phyloP scores from a whole-genome alignment of 805 yeast species.

The Ogataea parapolymorpha region DNA sequence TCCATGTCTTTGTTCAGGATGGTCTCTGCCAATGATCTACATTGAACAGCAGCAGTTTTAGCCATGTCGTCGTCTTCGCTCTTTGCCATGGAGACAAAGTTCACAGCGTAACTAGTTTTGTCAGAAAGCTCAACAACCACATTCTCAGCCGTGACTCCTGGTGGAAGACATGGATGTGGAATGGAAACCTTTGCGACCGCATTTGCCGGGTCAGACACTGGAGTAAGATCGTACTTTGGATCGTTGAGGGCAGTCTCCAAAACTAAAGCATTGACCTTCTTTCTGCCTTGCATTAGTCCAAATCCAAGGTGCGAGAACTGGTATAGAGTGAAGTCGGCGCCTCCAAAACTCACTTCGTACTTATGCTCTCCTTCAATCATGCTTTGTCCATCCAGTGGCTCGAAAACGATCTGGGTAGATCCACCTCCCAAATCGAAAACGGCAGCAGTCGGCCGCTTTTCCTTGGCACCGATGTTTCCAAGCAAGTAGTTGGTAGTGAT shows the following conservation, averaged over 20 bases:
- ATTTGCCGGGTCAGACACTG: conserved; percentile 33
- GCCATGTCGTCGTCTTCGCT: conserved; percentile 28
- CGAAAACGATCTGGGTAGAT: conserved; percentile 96
- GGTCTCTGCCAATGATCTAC: conserved; percentile 79
- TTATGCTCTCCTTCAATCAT: conserved; percentile 85
- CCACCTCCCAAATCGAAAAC: conserved; percentile 99
- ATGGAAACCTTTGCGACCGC: conserved; percentile 45
- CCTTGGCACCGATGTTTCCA: conserved; percentile 86
- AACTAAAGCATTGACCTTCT: conserved; percentile 67
- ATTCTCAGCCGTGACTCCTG: conserved; percentile 57
- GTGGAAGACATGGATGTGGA: conserved; percentile 85
- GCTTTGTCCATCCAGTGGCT: conserved; percentile 66
- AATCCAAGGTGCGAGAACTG: conserved; percentile 95
- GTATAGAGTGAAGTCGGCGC: conserved; percentile 73
- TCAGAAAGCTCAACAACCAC: conserved; percentile 57
- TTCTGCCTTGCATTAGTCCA: conserved; percentile 93
- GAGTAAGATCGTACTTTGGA: conserved; percentile 24
- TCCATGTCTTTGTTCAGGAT: conserved; percentile 78
- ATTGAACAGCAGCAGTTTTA: conserved; percentile 68
- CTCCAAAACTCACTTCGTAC: conserved; percentile 76
- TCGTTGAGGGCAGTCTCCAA: conserved; percentile 35
- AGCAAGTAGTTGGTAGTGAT: conserved; percentile 89
- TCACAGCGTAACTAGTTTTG: conserved; percentile 29
- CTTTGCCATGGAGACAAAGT: conserved; percentile 32
- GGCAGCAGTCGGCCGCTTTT: conserved; percentile 84